These are phyloP conservation scores for Geosmithia morbida DNA, from an alignment of 2,329 filamentous ascomycete species.

Conservation along the genomic window DNA sequence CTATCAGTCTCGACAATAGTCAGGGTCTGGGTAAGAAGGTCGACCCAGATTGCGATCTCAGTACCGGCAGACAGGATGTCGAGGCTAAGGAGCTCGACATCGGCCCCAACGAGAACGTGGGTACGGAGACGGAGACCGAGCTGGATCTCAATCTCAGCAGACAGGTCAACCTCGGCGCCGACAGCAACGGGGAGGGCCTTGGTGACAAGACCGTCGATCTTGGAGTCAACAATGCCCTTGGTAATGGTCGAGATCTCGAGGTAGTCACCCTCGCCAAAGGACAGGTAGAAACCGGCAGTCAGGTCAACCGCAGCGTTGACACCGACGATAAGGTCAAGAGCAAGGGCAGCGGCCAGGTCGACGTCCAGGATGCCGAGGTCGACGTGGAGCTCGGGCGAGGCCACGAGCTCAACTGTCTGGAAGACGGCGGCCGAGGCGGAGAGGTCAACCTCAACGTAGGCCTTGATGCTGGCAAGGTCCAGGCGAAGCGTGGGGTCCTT, in stretches of 20 bases:
- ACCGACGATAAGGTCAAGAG: conserved; percentile 35
- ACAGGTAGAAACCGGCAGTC: conserved; percentile 28
- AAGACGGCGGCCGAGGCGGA: conserved; percentile 26
- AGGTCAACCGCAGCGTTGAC: conserved; percentile 34
- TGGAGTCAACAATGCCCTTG: conserved; percentile 21
- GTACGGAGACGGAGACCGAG: conserved; percentile 35
- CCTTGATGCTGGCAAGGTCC: conserved; percentile 32
- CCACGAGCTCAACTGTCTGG: conserved; percentile 35
- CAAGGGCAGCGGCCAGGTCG: conserved; percentile 29
- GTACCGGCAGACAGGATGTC: conserved; percentile 23
- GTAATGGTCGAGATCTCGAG: conserved; percentile 25
- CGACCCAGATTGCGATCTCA: conserved; percentile 30
- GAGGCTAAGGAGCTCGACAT: conserved; percentile 10
- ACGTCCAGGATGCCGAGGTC: conserved; percentile 27
- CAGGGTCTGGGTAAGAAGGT: conserved; percentile 38
- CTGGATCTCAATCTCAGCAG: conserved; percentile 29
- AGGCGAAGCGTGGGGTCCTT: conserved; percentile 25
- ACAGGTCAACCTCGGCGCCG: conserved; percentile 13
- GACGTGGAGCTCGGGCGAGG: conserved; percentile 18
- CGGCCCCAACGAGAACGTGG: conserved; percentile 24
- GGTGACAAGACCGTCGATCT: conserved; percentile 20
- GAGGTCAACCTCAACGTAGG: conserved; percentile 34
- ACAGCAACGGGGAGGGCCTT: conserved; percentile 11
- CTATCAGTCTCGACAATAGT: conserved; percentile 18
- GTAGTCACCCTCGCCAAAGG: conserved; percentile 28